Base-by-base conservation (phyloP, 2,329 filamentous ascomycete genomes). In the Pezicula rhizophila region DNA sequence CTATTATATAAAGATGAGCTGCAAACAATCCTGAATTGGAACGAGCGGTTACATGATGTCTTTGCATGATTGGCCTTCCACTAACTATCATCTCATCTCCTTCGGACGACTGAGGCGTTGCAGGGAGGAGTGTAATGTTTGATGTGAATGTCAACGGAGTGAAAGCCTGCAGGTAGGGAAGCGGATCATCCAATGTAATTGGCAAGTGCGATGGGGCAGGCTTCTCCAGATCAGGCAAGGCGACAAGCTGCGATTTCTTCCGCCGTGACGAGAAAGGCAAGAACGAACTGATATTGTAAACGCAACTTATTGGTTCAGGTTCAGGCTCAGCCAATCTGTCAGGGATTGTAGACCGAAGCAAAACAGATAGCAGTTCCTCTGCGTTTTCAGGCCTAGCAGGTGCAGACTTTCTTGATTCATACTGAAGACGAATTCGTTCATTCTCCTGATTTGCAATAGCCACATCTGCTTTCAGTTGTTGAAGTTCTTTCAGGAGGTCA, bases 101-200 rank as follows among this genome's bases (percentile, higher is more conserved):
- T 15, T 14, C 17, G 8, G 47, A 42, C 8, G 50, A 48, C 8
- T 50, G 25, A 53, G 50, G 38, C 43, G 48, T 38, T 17, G 54
- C 58, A 0, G 76, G 72, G 2, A 79, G 58, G 0, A 77, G 64
- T 0, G 71, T 66, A 12, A 81, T 69, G 0, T 68, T 73, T 0
- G 81, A 84, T 0, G 73, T 73, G 49, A 87, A 82, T 0, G 71
- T 71, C 12, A 93, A 74, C 0, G 85, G 80, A 0, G 80, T 86
- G 58, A 93, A 89, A 8, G 85, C 73, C 41, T 85, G 78, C 0
- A 91, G 72, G 55, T 85, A 89, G 0, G 84, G 80, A 2, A 86
- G 67, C 44, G 85, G 79, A 51, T 90, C 79, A 0, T 75, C 70
- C 2, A 85, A 73, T 1, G 78, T 74, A 68, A 90, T 73, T 1